Percentiles rank a stretch among this genome's conserved stretches.
Evolutionary conservation across 2,329 filamentous ascomycete genomes (phyloP).

Genomic region (Colletotrichum paranaense): DNA sequence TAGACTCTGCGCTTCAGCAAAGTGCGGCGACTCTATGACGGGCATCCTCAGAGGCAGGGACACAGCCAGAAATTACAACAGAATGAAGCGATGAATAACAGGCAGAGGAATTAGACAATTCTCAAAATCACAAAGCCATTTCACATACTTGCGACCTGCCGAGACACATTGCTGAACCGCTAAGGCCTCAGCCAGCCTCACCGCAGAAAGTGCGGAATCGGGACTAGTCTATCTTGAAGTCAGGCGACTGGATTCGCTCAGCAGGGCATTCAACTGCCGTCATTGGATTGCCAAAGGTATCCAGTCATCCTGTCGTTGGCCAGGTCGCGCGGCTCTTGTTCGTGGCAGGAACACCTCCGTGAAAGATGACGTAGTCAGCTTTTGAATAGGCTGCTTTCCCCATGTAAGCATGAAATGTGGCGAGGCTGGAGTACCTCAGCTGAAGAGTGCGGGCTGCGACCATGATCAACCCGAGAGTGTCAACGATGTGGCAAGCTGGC

Average conservation of each 20-base stretch:
- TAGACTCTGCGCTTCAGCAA: neutral
- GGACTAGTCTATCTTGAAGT: neutral
- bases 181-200: slow-evolving; percentile 10
- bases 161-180: neutral
- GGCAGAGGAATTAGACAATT: neutral
- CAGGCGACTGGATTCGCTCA: neutral
- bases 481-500: neutral
- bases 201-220: neutral
- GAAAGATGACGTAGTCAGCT: neutral
- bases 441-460: neutral
- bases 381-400: neutral
- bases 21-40: neutral
- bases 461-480: neutral
- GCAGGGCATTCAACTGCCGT: neutral
- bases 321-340: neutral
- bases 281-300: neutral
- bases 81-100: neutral
- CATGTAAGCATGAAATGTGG: neutral
- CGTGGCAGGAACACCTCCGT: neutral
- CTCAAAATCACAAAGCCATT: neutral
- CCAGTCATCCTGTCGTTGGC: neutral
- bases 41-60: neutral
- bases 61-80: neutral
- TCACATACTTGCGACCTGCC: neutral
- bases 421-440: neutral